Percentiles rank a stretch among this genome's conserved stretches.
These are phyloP conservation scores for Calonectria crousiana DNA, from an alignment of 2,329 filamentous ascomycete genomes.

Conservation along the genomic window DNA sequence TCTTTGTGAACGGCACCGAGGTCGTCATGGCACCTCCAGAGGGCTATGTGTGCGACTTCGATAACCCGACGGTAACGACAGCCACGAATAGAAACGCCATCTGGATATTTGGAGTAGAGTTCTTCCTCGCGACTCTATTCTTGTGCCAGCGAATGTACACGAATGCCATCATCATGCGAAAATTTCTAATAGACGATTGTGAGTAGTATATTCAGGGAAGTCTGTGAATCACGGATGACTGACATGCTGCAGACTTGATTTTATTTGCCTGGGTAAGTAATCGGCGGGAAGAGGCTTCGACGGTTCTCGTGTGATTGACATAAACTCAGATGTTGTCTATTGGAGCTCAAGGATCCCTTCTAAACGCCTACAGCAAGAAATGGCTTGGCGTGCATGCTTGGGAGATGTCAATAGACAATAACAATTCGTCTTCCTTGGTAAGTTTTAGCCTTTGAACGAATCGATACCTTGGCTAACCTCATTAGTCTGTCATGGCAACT, in stretches of 20 bases:
- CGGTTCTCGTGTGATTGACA: background rate
- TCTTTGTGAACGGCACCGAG: background rate
- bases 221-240: background rate
- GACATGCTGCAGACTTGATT: constrained; percentile 33
- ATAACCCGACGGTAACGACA: background rate
- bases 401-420: constrained; percentile 35
- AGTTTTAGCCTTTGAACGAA: no score
- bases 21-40: constrained; percentile 36
- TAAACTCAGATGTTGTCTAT: background rate
- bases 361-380: constrained; percentile 14
- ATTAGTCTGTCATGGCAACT: background rate
- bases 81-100: constrained; percentile 28
- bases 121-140: constrained; percentile 18
- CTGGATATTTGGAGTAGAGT: constrained; percentile 32
- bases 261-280: constrained; percentile 39
- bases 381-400: constrained; percentile 34
- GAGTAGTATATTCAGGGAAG: constrained; percentile 16
- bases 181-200: constrained; percentile 36
- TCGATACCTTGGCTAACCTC: background rate
- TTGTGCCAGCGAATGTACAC: constrained; percentile 46
- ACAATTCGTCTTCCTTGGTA: constrained; percentile 1
- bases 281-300: background rate
- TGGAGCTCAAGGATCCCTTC: background rate
- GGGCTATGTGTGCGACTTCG: constrained; percentile 33
- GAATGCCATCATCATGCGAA: constrained; percentile 40